Evolutionary conservation across 1,284 basidiomycete genomes (phyloP), one percentile per base, ranked within the genome.

Genomic region (Trichosporon sp.): DNA sequence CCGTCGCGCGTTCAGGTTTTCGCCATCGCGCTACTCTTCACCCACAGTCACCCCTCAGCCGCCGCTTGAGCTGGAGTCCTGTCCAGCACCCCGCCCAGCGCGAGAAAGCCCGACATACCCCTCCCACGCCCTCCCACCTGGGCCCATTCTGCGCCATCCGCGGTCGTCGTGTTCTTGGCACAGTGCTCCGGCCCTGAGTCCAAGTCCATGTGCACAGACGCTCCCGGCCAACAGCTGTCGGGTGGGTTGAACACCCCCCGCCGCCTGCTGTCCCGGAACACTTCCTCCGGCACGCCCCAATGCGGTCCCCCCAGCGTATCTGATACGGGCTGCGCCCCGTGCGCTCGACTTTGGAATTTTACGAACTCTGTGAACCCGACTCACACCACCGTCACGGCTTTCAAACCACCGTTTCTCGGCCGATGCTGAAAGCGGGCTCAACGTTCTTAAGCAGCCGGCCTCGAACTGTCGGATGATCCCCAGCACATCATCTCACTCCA

Each of bases 361-460:
- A 6, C 10, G n/a, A 46, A 46, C 43, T 46, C 40, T 46, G 43
- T n/a, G 43, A 43, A 14, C 43, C 43, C 43, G 43, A 46, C 40
- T 43, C 40, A 46, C 12, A 3, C 43, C 16, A 3, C 14, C 2
- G 43, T 46, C 43, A 46, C 43, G 43, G 43, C 43, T 46, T 46
- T 46, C 43, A 46, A 46, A 46, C 14, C 43, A 35, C 35, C 1
- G 43, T 14, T 16, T 46, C 16, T 59, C 54, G 54, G 54, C 54
- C 54, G 54, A 59, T 19, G 6, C 21, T 31, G 31, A 31, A 59
- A 19, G 4, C 26, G 26, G 6, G 54, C 54, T 31, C 31, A 31
- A 16, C 54, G 31, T 59, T 59, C 54, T 59, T 59, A 59, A 59
- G 54, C 54, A 59, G 54, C 54, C 54, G 21, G 10, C 54, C 1